These are phyloP conservation scores for Thermomucor indicae-seudaticae DNA, from an alignment of 371 early-diverging fungal genomes.

Conservation along the genomic window DNA sequence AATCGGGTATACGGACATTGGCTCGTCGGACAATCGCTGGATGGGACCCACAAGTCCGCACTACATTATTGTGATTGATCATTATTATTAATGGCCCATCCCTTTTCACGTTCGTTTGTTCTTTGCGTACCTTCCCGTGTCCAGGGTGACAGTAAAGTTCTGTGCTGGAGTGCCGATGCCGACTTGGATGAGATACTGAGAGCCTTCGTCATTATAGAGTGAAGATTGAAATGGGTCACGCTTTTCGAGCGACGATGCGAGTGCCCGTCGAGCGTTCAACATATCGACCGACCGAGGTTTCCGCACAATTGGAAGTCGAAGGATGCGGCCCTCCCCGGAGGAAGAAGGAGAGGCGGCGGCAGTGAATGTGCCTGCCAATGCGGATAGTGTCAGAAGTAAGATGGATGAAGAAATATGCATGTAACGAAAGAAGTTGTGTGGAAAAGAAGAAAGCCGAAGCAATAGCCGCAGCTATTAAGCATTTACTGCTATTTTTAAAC, in stretches of 20 bases:
- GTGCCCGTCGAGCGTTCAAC: not conserved
- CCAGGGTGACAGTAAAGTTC: slow-evolving; percentile 23
- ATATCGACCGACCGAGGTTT: slow-evolving; percentile 1
- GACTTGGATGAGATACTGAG: slow-evolving; percentile 26
- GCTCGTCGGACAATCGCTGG: slow-evolving; percentile 24
- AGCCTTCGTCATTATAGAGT: slow-evolving; percentile 24
- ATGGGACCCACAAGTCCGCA: slow-evolving; percentile 47
- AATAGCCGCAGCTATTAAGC: too few species aligned
- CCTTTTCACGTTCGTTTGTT: not conserved
- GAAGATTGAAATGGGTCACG: slow-evolving; percentile 1
- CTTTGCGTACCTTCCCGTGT: slow-evolving; percentile 41
- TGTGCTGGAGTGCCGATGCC: slow-evolving; percentile 35
- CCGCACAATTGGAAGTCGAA: slow-evolving; percentile 2
- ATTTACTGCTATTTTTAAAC: too few species aligned
- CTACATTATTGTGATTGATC: slow-evolving; percentile 6
- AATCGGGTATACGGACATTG: slow-evolving; percentile 35
- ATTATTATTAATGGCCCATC: not conserved
- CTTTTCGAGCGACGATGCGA: not conserved
- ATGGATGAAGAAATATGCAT: too few species aligned
- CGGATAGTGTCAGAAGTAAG: not conserved
- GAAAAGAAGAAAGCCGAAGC: too few species aligned
- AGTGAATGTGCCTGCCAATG: too few species aligned
- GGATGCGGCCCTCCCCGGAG: not conserved
- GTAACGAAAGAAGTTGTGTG: too few species aligned
- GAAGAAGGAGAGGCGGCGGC: not conserved